Base-by-base conservation (phyloP, 2,329 filamentous ascomycete genomes). In the Cercospora beticola region DNA sequence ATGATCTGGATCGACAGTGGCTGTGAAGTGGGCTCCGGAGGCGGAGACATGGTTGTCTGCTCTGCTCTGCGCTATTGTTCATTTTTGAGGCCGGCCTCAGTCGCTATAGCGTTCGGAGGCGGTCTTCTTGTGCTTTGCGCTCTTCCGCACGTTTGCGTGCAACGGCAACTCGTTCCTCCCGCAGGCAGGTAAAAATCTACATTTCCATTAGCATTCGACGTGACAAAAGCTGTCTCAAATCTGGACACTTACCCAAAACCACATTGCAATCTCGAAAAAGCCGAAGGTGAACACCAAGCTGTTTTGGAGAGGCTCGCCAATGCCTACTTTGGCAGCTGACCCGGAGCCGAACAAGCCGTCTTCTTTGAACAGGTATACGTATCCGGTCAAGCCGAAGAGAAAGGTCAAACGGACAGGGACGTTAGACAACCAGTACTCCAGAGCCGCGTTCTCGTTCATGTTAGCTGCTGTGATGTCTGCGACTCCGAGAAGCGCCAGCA, bases 231-330 rank as follows among this genome's bases (percentile, higher is more conserved):
- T 28, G 49, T n/a, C 30, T 31, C 16, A 23, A 14, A 43, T 8
- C 26, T 30, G 31, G 28, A 10, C 14, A 79, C 83, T 71, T 77
- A 88, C 88, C 93, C 93, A 97, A 80, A 97, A 93, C 92, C 93
- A 97, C 70, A 87, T 86, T 73, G 92, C 84, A 78, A 92, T 87
- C 83, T 97, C 94, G 76, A 97, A 77, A 75, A 97, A 95, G 8
- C 88, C 89, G 80, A 93, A 95, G 0, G 91, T 89, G 78, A 97
- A 96, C 49, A 97, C 88, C 49, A 97, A 83, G 62, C 92, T 87
- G 78, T 96, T 97, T 82, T 94, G 93, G 74, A 97, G 80, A 26
- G 87, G 86, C 70, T 93, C 90, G 61, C 78, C 85, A 69, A 77
- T 64, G 40, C 70, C 77, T 63, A 66, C 69, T 43, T 70, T 71